Evolutionary conservation across 768 basidiomycete genomes (phyloP).

Genomic region (Naganishia vishniacii): DNA sequence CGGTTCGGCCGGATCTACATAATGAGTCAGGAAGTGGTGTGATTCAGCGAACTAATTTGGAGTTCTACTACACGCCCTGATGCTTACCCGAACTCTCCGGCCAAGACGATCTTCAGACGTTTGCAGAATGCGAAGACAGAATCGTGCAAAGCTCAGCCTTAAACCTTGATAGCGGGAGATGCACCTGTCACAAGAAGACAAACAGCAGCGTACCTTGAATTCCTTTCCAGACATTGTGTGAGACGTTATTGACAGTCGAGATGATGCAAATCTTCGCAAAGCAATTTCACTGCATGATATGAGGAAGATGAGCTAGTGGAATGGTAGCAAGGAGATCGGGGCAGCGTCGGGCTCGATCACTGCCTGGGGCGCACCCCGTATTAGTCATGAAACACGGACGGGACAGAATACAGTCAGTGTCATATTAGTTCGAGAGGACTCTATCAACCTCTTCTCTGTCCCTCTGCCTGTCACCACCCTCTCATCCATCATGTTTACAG

Average conservation of each 20-base stretch:
- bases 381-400: slow-evolving; percentile 9
- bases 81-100: slow-evolving; percentile 30
- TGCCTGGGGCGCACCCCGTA: slow-evolving; percentile 1
- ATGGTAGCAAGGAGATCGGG: background rate
- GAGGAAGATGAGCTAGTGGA: too few relatives aligned
- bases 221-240: slow-evolving; percentile 30
- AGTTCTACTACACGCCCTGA: background rate
- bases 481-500: slow-evolving; percentile 9
- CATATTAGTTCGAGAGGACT: too few relatives aligned
- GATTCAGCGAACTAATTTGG: background rate
- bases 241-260: background rate
- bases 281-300: too few relatives aligned
- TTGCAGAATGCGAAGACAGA: background rate
- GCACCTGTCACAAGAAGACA: too few relatives aligned
- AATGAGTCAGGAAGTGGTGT: too few relatives aligned
- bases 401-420: background rate
- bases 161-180: too few relatives aligned
- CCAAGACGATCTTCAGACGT: slow-evolving; percentile 28
- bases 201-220: slow-evolving; percentile 23
- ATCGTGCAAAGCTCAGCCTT: too few relatives aligned
- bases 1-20: slow-evolving; percentile 22
- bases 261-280: too few relatives aligned
- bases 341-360: background rate
- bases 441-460: background rate
- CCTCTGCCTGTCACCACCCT: background rate